Evolutionary conservation across 345 rosid species (phyloP).

Genomic region (Pistacia integerrima): DNA sequence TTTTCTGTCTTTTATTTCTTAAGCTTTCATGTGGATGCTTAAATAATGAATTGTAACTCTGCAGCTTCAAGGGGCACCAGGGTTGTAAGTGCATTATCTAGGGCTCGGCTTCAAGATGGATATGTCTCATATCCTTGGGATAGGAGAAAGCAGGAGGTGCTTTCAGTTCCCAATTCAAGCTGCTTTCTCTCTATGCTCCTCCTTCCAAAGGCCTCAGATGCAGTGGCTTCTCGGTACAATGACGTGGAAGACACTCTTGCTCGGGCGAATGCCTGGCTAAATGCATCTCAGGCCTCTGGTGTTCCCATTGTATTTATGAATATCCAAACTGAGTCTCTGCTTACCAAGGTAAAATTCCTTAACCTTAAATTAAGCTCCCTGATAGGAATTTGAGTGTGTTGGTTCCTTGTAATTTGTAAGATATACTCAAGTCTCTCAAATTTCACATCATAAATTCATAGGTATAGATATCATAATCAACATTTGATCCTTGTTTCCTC

Average conservation of each 20-base stretch:
- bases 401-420: not conserved
- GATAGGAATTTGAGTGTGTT: not conserved
- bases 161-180: constrained; percentile 76
- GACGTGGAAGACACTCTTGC: constrained; percentile 98
- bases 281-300: constrained; percentile 76
- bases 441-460: not conserved
- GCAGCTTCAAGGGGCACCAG: constrained; percentile 81
- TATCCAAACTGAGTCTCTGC: constrained; percentile 90
- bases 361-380: not conserved
- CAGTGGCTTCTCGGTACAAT: constrained; percentile 72
- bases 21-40: constrained; percentile 9
- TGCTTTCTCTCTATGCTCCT: constrained; percentile 81
- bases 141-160: constrained; percentile 61
- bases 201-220: constrained; percentile 87
- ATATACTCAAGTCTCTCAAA: not conserved
- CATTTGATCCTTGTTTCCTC: not conserved
- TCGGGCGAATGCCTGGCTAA: constrained; percentile 87
- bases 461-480: not conserved
- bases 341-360: constrained; percentile 68
- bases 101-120: constrained; percentile 90
- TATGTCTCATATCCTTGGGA: constrained; percentile 90
- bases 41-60: constrained; percentile 9
- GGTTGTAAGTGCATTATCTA: constrained; percentile 70
- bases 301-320: constrained; percentile 86
- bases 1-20: not conserved